These are phyloP conservation scores for Exophiala phaeomuriformis DNA, from an alignment of 2,329 filamentous ascomycete species.

Conservation along the genomic window DNA sequence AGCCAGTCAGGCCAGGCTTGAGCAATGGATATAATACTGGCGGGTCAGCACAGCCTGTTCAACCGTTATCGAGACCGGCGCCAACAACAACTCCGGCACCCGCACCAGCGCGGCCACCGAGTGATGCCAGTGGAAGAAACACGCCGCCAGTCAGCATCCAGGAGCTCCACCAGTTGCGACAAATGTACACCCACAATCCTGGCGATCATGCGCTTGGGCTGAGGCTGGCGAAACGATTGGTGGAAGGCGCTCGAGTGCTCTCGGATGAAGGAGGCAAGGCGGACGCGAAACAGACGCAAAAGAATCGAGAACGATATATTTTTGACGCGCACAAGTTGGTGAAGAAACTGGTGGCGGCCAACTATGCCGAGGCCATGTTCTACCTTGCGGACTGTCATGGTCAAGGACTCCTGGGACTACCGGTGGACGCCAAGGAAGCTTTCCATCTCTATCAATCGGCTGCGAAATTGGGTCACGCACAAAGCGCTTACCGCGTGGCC, in stretches of 20 bases:
- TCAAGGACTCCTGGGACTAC: slow-evolving; percentile 67
- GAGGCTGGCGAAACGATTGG: slow-evolving; percentile 69
- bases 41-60: slow-evolving; percentile 2
- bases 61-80: slow-evolving; percentile 1
- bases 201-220: slow-evolving; percentile 66
- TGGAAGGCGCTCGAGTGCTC: slow-evolving; percentile 75
- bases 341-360: slow-evolving; percentile 71
- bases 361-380: slow-evolving; percentile 85
- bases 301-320: slow-evolving; percentile 72
- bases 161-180: slow-evolving; percentile 69
- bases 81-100: neutral
- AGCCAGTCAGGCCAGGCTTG: slow-evolving; percentile 46
- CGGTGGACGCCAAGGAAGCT: slow-evolving; percentile 82
- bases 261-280: slow-evolving; percentile 67
- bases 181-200: slow-evolving; percentile 61
- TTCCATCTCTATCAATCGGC: slow-evolving; percentile 90
- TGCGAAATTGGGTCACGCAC: slow-evolving; percentile 78
- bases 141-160: slow-evolving; percentile 58
- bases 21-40: slow-evolving; percentile 18
- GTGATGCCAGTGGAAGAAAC: neutral
- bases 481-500: slow-evolving; percentile 85
- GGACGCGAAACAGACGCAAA: slow-evolving; percentile 56
- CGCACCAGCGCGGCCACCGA: neutral
- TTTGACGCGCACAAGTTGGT: slow-evolving; percentile 82
- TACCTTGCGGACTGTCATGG: slow-evolving; percentile 85